phyloP scores from a whole-genome alignment of 352 stramenopile genomes.

The Phytophthora pistaciae region DNA sequence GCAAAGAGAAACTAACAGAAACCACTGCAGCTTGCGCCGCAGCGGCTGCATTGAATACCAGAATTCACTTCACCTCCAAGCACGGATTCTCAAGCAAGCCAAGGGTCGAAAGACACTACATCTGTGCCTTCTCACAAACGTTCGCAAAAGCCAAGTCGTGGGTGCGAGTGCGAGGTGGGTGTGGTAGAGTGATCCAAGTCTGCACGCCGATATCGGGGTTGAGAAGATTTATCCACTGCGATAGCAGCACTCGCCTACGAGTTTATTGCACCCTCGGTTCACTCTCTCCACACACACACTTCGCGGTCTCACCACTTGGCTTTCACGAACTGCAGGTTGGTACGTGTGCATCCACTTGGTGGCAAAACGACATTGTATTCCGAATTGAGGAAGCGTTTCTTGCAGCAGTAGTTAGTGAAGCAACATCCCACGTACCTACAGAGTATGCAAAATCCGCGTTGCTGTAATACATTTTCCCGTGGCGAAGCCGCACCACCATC shows the following conservation, averaged over 20 bases:
- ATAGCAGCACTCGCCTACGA: background rate
- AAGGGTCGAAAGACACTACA: conserved; percentile 6
- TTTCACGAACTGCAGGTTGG: background rate
- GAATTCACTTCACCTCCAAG: conserved; percentile 11
- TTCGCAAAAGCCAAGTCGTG: background rate
- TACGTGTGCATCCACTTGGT: background rate
- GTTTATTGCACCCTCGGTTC: background rate
- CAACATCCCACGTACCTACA: no score
- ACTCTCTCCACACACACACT: background rate
- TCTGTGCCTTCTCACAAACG: no score
- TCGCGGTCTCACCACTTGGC: background rate
- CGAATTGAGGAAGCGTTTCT: no score
- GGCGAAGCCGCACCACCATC: no score
- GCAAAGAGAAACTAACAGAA: conserved; percentile 17
- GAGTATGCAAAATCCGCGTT: no score
- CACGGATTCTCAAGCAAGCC: conserved; percentile 2
- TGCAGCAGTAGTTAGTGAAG: no score
- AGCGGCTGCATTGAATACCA: conserved; percentile 8
- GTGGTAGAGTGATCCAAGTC: background rate
- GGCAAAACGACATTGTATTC: no score
- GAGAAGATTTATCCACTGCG: background rate
- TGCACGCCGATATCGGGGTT: background rate
- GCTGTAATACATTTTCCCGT: no score
- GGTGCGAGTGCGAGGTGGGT: background rate
- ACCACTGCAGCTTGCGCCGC: background rate